Percentiles rank a stretch among this genome's conserved stretches.
Conservation (phyloP, 768 basidiomycete genomes). For the Kwoniella europaea region DNA sequence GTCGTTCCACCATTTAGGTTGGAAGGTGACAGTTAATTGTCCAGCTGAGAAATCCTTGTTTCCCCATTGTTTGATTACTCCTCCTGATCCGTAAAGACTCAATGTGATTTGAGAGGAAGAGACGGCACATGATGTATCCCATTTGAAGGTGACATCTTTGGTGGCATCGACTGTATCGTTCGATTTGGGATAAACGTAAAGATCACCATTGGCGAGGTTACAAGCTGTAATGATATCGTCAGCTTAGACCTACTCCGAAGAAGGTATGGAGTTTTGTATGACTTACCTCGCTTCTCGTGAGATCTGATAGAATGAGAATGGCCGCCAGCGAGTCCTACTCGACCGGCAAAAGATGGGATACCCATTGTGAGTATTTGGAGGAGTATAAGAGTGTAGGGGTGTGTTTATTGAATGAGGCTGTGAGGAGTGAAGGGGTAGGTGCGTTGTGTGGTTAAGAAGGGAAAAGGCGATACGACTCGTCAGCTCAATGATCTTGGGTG, state of each 20-base stretch:
- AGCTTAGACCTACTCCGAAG: neutral
- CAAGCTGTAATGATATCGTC: slow-evolving; percentile 37
- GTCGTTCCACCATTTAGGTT: slow-evolving; percentile 59
- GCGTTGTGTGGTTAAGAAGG: neutral
- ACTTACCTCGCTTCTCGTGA: slow-evolving; percentile 29
- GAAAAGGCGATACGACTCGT: neutral
- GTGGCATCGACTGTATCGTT: slow-evolving; percentile 47
- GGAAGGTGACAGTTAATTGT: slow-evolving; percentile 42
- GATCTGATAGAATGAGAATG: slow-evolving; percentile 14
- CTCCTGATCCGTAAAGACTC: slow-evolving; percentile 54
- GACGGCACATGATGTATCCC: slow-evolving; percentile 57
- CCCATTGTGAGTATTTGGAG: slow-evolving; percentile 5
- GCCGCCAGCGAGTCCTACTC: slow-evolving; percentile 44
- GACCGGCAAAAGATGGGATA: slow-evolving; percentile 32
- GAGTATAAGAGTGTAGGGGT: neutral
- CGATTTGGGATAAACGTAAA: slow-evolving; percentile 55
- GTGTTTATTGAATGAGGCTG: neutral
- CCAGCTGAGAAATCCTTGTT: slow-evolving; percentile 49
- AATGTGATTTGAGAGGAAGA: slow-evolving; percentile 51
- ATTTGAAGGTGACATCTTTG: slow-evolving; percentile 55
- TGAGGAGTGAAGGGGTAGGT: slow-evolving; percentile 5
- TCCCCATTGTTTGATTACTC: slow-evolving; percentile 54
- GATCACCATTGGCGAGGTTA: slow-evolving; percentile 51
- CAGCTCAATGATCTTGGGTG: slow-evolving; percentile 1
- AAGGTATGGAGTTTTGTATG: neutral